A percentile compares a stretch with the other conserved stretches of the same genome.
phyloP scores from a whole-genome alignment of 192 early-diverging fungal genomes.

The Borealophlyctis nickersoniae region DNA sequence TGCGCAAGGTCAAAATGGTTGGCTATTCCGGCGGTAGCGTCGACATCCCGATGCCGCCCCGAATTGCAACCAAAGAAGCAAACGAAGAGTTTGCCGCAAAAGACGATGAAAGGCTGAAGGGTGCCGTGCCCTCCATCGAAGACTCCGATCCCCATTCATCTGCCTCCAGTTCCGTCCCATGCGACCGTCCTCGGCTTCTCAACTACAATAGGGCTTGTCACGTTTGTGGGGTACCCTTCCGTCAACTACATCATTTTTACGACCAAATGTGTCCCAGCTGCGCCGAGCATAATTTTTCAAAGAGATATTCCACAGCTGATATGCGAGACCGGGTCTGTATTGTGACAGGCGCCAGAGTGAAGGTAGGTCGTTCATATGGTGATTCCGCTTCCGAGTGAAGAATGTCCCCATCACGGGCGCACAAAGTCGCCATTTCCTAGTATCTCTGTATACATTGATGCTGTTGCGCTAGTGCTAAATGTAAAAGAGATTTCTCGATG shows the following conservation, averaged over 20 bases:
- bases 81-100: constrained; percentile 34
- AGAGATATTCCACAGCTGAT: constrained; percentile 43
- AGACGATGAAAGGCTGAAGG: constrained; percentile 30
- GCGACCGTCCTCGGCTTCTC: constrained; percentile 28
- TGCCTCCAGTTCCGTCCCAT: too few species aligned
- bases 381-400: too few species aligned
- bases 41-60: constrained; percentile 32
- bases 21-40: constrained; percentile 39
- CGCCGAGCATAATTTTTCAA: constrained; percentile 48
- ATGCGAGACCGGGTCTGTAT: constrained; percentile 51
- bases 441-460: too few species aligned
- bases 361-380: constrained; percentile 27
- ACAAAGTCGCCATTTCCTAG: too few species aligned
- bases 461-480: too few species aligned
- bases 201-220: constrained; percentile 48
- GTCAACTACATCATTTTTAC: constrained; percentile 49
- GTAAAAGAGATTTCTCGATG: too few species aligned
- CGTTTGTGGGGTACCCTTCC: constrained; percentile 40
- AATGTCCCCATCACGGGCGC: too few species aligned
- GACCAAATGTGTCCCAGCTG: constrained; percentile 52
- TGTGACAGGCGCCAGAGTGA: constrained; percentile 56
- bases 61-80: constrained; percentile 26
- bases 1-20: constrained; percentile 45
- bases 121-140: background rate
- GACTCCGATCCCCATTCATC: constrained; percentile 4